These are phyloP conservation scores for Neurospora sp. DNA, from an alignment of 495 filamentous ascomycete genomes.

Conservation along the genomic window DNA sequence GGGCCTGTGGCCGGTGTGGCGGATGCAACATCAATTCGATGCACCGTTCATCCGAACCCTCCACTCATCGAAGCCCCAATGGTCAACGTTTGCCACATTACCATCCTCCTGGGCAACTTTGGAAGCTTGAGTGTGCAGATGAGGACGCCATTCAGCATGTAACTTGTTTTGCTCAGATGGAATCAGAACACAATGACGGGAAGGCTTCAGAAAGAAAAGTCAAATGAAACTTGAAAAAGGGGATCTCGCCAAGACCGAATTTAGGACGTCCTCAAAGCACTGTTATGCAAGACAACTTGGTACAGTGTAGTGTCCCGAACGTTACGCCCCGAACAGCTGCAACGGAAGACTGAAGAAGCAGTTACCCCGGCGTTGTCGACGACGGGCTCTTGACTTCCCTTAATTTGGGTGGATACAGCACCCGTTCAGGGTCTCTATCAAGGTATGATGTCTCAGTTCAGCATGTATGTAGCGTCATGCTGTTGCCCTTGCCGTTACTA, in stretches of 20 bases:
- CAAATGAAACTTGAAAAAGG: background rate
- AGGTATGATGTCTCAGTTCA: background rate
- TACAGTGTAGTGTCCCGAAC: background rate
- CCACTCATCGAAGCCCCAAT: background rate
- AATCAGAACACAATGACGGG: background rate
- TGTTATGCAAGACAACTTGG: background rate
- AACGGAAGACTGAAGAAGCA: background rate
- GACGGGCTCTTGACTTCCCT: background rate
- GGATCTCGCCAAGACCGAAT: background rate
- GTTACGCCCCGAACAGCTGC: background rate
- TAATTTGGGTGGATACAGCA: background rate
- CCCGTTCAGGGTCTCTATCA: background rate
- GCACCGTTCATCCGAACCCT: background rate
- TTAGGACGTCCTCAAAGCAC: background rate
- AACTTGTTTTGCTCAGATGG: background rate
- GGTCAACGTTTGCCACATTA: background rate
- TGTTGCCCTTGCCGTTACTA: background rate
- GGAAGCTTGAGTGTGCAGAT: background rate
- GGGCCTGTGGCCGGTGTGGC: background rate
- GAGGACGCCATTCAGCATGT: background rate
- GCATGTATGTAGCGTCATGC: background rate
- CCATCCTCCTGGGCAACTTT: background rate
- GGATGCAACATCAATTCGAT: background rate
- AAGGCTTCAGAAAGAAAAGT: background rate
- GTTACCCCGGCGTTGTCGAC: background rate